phyloP scores from a whole-genome alignment of 257 asterid genomes.

The Eustoma russellianum region DNA sequence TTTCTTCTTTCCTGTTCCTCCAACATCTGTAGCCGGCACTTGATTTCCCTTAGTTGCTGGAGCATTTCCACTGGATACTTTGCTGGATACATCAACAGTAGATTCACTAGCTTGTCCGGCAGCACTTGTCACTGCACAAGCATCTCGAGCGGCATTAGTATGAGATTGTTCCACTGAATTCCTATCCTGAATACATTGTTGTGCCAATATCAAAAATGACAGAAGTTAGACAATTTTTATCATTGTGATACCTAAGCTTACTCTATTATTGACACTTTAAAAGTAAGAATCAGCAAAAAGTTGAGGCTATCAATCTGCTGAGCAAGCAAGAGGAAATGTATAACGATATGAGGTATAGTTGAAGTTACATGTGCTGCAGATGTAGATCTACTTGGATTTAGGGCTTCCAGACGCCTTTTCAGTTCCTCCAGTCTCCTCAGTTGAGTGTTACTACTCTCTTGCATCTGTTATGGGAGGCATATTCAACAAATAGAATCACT shows the following conservation, averaged over 20 bases:
- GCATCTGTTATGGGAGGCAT: constrained; percentile 41
- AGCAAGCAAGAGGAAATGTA: constrained; percentile 29
- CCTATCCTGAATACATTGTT: constrained; percentile 32
- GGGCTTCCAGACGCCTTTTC: constrained; percentile 80
- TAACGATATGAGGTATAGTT: not conserved
- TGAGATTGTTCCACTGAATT: constrained; percentile 33
- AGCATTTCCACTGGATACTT: constrained; percentile 26
- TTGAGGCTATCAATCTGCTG: too few relatives aligned
- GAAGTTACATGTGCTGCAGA: constrained; percentile 36
- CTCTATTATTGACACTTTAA: too few relatives aligned
- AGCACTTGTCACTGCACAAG: constrained; percentile 67
- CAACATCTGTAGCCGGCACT: constrained; percentile 31
- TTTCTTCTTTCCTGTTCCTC: constrained; percentile 62
- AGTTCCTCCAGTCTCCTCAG: constrained; percentile 77
- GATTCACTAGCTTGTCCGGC: constrained; percentile 29
- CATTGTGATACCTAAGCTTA: too few relatives aligned
- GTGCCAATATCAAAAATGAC: constrained; percentile 5
- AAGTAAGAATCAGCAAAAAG: too few relatives aligned
- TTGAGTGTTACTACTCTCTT: constrained; percentile 70
- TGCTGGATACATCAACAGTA: constrained; percentile 18
- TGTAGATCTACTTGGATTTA: constrained; percentile 68
- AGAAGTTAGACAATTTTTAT: too few relatives aligned
- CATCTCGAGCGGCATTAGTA: constrained; percentile 24
- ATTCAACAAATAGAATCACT: not conserved
- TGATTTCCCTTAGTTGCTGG: constrained; percentile 29